These are phyloP conservation scores for Lasiosphaeria miniovina DNA, from an alignment of 495 filamentous ascomycete species.

Conservation along the genomic window DNA sequence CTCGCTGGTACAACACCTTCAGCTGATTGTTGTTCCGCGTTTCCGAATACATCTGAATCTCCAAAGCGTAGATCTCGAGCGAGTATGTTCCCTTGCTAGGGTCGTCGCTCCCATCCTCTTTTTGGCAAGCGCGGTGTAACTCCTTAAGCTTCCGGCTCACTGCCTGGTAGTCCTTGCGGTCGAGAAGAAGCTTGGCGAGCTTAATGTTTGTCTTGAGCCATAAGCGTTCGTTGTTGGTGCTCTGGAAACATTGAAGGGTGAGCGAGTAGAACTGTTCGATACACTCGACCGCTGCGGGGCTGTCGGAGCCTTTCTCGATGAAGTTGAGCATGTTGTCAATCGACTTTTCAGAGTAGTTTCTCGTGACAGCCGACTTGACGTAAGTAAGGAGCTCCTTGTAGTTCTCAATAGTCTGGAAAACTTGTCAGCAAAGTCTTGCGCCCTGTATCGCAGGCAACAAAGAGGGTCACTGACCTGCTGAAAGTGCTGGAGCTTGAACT, in stretches of 20 bases:
- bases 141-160: slow-evolving; percentile 82
- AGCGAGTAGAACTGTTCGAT: slow-evolving; percentile 96
- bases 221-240: slow-evolving; percentile 93
- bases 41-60: slow-evolving; percentile 98
- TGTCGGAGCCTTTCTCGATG: slow-evolving; percentile 89
- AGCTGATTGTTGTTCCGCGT: slow-evolving; percentile 96
- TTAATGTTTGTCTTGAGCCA: slow-evolving; percentile 99
- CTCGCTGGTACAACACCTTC: slow-evolving; percentile 87
- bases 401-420: slow-evolving; percentile 79
- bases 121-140: slow-evolving; percentile 85
- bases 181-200: slow-evolving; percentile 83
- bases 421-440: not conserved
- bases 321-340: slow-evolving; percentile 99
- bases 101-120: slow-evolving; percentile 86
- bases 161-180: slow-evolving; percentile 80
- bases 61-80: slow-evolving; percentile 91
- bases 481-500: slow-evolving; percentile 84
- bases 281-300: slow-evolving; percentile 68
- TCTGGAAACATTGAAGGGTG: slow-evolving; percentile 91
- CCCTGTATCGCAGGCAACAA: not conserved
- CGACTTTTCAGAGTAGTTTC: slow-evolving; percentile 98
- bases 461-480: slow-evolving; percentile 57
- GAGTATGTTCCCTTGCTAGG: slow-evolving; percentile 95
- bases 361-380: slow-evolving; percentile 92
- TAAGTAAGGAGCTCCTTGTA: slow-evolving; percentile 95